Base-by-base conservation (phyloP, 2,329 filamentous ascomycete species). In the Plenodomus biglobosus region DNA sequence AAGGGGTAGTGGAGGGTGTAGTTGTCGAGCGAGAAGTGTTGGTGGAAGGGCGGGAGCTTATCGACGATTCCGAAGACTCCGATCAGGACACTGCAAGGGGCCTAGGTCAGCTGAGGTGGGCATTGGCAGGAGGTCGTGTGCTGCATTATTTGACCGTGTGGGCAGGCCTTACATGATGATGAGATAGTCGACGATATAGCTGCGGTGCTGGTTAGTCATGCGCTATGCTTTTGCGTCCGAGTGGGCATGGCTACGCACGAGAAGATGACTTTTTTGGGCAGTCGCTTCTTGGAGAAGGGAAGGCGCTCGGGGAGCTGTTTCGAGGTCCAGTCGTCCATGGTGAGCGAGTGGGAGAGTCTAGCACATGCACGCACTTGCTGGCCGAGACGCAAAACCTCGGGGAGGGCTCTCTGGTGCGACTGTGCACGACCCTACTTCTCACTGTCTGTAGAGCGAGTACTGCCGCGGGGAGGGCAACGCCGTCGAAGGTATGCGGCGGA, bases 171-270 rank as follows among this genome's bases (percentile, higher is more conserved):
- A 82, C 80, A 82, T 62, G 48, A 84, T 78, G 45, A 83, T 80
- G 43, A 81, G 74, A 73, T 83, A 84, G 73, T 84, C 81, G 54
- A 77, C 68, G 51, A 82, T 76, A 61, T 83, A 83, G 59, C 79
- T 82, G 58, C 27, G 20, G 30, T 46, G 58, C 68, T 43, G 70
- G 68, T 48, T 15, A 37, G 35, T 15, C 8, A 37, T 18, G 7
- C 35, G 35, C 8, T 8, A 16, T 20, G 8, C n/a, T 20, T 37
- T 13, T 8, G 35, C 16, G 16, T 8, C 18, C 10, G 4, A 18
- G 10, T 8, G 4, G 13, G 10, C 6, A 18, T 37, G 35, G 6
- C 4, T 13, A 73, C 76, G 62, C 61, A 81, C 78, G 79, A 81
- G 58, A 81, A 74, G 42, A 81, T 70, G 52, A 80, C 72, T 50